Base-by-base conservation (phyloP, 2,329 filamentous ascomycete species). In the Fusarium miscanthi region DNA sequence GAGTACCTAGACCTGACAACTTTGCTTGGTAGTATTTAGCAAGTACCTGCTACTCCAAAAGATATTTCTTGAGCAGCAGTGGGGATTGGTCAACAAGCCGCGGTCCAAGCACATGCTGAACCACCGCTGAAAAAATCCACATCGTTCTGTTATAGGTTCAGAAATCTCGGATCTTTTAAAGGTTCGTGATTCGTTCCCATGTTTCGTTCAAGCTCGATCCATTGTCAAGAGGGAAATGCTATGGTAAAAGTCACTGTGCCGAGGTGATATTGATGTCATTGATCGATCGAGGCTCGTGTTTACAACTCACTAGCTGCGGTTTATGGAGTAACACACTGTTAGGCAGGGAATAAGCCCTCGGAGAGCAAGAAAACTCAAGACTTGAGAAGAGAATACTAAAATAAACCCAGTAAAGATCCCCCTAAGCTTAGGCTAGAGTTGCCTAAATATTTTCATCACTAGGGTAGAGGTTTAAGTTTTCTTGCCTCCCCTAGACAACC, bases 261-360 rank as follows among this genome's bases (percentile, higher is more conserved):
- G 53, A 67, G 45, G 41, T 48, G 57, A 42, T 59, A 27, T 57
- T 73, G 66, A 73, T 73, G 70, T 68, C 62, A 68, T 73, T 53
- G 58, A 54, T 71, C 23, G 23, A 25, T 56, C 37, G 30, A 61
- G 40, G 30, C 49, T 67, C 21, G 42, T 52, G 49, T 57, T 52
- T 37, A 41, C 31, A 63, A 49, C n/a, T 38, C 23, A 42, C 56
- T 31, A 53, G 41, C 12, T 64, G 23, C 42, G 33, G 46, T 48
- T 25, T 31, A 46, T 23, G n/a, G 33, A 40, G 16, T 25, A 33
- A 68, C 30, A 38, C 21, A 38, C 14, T 33, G 14, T 49, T 40
- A n/a, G 31, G 27, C 37, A n/a, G 31, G 27, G 8, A 46, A n/a
- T 8, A 35, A 35, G 10, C n/a, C 16, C 27, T 30, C 27, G 9